phyloP scores from a whole-genome alignment of 345 rosid species.

The Adansonia digitata region DNA sequence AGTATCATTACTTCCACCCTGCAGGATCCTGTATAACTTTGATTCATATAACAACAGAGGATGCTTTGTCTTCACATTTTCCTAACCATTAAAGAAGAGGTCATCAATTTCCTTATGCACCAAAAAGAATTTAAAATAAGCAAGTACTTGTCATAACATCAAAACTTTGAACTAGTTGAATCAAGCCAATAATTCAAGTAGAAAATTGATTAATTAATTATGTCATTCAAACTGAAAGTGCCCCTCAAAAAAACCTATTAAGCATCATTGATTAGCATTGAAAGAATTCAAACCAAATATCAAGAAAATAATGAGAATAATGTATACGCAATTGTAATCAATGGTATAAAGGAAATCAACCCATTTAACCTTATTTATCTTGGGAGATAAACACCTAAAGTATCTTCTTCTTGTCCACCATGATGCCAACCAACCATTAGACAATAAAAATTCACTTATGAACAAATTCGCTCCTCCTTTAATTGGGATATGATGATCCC shows the following conservation, averaged over 20 bases:
- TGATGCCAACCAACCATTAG: not conserved
- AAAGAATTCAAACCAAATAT: not conserved
- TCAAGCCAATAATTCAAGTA: not conserved
- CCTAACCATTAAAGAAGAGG: slow-evolving; percentile 35
- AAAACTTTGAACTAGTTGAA: not conserved
- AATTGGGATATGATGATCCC: not conserved
- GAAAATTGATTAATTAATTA: not conserved
- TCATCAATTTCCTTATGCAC: not conserved
- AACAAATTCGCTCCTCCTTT: not conserved
- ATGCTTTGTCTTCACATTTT: slow-evolving; percentile 86
- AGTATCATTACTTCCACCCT: slow-evolving; percentile 79
- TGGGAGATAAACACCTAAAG: not conserved
- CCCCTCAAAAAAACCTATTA: not conserved
- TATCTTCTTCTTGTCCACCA: not conserved
- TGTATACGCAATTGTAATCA: not conserved
- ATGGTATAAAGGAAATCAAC: not conserved
- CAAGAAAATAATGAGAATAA: not conserved
- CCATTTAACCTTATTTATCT: not conserved
- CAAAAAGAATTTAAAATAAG: not conserved
- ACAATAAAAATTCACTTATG: not conserved
- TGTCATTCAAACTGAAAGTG: not conserved
- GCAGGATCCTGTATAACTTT: slow-evolving; percentile 76
- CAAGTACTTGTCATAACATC: not conserved
- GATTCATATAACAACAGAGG: slow-evolving; percentile 88
- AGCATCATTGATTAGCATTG: not conserved